Base-by-base conservation (phyloP, 148 eudicot species). In the Rhododendron ferrugineum region DNA sequence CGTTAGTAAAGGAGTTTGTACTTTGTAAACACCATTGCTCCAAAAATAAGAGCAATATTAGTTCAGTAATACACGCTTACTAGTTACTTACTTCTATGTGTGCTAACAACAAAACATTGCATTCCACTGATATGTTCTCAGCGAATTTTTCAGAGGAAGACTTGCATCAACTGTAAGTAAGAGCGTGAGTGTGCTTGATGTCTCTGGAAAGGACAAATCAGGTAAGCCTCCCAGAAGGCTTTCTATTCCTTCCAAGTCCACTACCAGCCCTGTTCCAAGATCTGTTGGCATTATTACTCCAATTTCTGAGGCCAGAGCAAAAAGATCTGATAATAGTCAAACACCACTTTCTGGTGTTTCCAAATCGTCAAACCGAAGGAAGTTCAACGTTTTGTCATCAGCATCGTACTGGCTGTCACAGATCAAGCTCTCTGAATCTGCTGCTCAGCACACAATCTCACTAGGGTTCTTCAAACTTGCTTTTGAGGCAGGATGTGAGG, bases 391-490 rank as follows among this genome's bases (percentile, higher is more conserved):
- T 72, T 84, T 96, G 80, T 86, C 92, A 60, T 94, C 98, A 32
- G 91, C 97, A 22, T 93, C 96, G 0, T 93, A 96, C 42, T 96
- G 98, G 98, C 92, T 94, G 23, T 87, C 93, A 64, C 98, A 94
- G 88, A 94, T 96, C 85, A 93, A 94, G 93, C 94, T 92, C 36
- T 93, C 98, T 32, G 98, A 94, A 91, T 86, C 98, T 88, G 94
- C 94, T 89, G 92, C 91, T 30, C 93, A 94, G 84, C 98, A 96
- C 86, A 85, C 87, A 2, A 72, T 96, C 76, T 96, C 98, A 15
- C 92, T 96, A 72, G 98, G 94, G 22, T 94, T 96, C 88, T 96
- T 96, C 88, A 96, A 92, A 90, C 98, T 96, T 87, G 98, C 98
- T 40, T 62, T 93, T 11, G 97, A 94, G 76, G 96, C 98, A 28